Conservation (phyloP, 208 protist species). For the Crithidia sp. region DNA sequence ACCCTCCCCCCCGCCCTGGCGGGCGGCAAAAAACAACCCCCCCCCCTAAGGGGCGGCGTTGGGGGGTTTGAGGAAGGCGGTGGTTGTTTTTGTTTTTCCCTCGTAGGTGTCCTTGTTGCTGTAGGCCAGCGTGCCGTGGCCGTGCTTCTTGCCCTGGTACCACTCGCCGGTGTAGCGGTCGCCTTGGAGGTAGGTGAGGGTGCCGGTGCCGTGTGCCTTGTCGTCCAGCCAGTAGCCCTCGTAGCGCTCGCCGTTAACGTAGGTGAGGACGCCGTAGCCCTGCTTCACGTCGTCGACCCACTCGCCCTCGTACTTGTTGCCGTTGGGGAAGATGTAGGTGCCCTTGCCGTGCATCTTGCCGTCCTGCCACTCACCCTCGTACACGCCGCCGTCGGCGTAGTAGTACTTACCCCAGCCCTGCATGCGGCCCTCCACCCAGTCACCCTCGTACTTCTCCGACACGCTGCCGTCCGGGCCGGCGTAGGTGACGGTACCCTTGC, state of each 20-base stretch:
- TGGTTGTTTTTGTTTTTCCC: too few relatives aligned
- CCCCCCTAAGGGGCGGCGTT: too few relatives aligned
- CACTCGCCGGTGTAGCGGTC: constrained; percentile 93
- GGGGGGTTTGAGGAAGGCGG: too few relatives aligned
- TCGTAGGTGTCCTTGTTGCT: constrained; percentile 93
- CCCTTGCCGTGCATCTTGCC: constrained; percentile 93
- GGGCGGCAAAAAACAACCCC: too few relatives aligned
- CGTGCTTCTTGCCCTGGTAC: constrained; percentile 91
- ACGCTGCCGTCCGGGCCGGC: constrained; percentile 90
- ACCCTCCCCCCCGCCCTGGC: too few relatives aligned
- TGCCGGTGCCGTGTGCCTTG: constrained; percentile 91
- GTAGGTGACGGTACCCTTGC: constrained; percentile 91
- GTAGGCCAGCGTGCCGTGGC: constrained; percentile 87
- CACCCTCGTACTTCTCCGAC: constrained; percentile 94
- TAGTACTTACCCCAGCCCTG: constrained; percentile 95
- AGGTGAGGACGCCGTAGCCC: constrained; percentile 89
- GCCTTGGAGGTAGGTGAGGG: constrained; percentile 89
- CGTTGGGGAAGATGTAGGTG: constrained; percentile 94
- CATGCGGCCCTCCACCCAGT: constrained; percentile 94
- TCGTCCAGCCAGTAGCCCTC: constrained; percentile 91
- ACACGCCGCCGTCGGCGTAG: constrained; percentile 93
- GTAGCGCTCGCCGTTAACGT: constrained; percentile 90
- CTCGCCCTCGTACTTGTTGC: constrained; percentile 96
- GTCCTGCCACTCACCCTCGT: constrained; percentile 92
- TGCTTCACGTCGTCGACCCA: constrained; percentile 94